Evolutionary conservation across 2,329 filamentous ascomycete species (phyloP).

Genomic region (Rosellinia necatrix): DNA sequence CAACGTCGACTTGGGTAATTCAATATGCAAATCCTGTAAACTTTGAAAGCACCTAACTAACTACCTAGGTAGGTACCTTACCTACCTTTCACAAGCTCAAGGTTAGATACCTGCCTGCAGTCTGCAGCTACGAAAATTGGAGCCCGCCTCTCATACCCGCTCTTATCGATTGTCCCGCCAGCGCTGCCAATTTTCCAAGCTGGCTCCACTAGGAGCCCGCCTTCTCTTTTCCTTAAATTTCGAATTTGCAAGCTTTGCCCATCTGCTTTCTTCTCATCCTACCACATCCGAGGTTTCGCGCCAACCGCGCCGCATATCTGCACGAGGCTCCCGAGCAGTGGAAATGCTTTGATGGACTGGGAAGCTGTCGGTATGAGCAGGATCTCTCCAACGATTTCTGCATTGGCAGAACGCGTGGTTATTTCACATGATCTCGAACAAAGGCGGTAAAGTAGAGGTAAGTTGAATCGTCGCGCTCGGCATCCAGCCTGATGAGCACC

Average conservation of each 20-base stretch:
- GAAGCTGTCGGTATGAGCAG: background rate
- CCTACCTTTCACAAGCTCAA: too few relatives aligned
- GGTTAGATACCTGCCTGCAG: too few relatives aligned
- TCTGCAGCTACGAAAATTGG: constrained; percentile 29
- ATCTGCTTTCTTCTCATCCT: background rate
- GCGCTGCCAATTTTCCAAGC: background rate
- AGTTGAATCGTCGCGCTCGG: constrained; percentile 5
- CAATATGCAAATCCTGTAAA: too few relatives aligned
- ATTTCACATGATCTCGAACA: background rate
- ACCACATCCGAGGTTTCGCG: background rate
- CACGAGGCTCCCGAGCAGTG: background rate
- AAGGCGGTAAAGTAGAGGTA: constrained; percentile 8
- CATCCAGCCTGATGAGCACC: background rate
- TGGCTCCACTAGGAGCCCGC: constrained; percentile 17
- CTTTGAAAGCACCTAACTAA: background rate
- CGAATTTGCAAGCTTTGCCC: constrained; percentile 21
- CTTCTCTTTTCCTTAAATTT: constrained; percentile 26
- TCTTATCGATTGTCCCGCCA: constrained; percentile 28
- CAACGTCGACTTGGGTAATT: too few relatives aligned
- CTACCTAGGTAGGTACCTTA: background rate
- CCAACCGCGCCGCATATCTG: background rate
- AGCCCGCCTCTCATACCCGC: constrained; percentile 1
- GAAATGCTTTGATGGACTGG: background rate
- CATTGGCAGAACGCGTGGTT: background rate
- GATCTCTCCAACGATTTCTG: background rate